phyloP scores from a whole-genome alignment of 129 eudicot species.

The Rutidosis leptorrhynchoides region DNA sequence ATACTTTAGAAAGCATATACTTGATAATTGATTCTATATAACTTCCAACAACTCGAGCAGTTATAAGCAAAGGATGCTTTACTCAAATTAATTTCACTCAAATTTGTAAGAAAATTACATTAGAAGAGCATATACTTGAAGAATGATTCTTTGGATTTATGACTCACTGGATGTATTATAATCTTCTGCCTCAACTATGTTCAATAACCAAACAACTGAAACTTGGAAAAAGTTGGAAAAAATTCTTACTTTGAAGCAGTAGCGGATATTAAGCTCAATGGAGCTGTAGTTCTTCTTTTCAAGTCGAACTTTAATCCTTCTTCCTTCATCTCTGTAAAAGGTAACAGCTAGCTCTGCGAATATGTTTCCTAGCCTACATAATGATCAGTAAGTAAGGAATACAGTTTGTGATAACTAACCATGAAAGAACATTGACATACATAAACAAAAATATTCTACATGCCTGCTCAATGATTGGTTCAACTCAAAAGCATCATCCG shows the following conservation, averaged over 20 bases:
- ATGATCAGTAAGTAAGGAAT: constrained; percentile 19
- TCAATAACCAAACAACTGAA: constrained; percentile 14
- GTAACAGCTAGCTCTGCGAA: constrained; percentile 68
- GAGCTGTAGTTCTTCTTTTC: constrained; percentile 65
- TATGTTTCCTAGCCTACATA: constrained; percentile 62
- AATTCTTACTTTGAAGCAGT: constrained; percentile 77
- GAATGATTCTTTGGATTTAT: constrained; percentile 11
- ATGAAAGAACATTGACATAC: constrained; percentile 1
- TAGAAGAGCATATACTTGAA: too few relatives aligned
- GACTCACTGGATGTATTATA: constrained; percentile 3
- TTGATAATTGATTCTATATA: constrained; percentile 6
- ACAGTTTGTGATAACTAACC: constrained; percentile 7
- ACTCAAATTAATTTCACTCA: not conserved
- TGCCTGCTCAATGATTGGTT: constrained; percentile 81
- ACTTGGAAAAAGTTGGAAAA: constrained; percentile 5
- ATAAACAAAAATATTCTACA: constrained; percentile 12
- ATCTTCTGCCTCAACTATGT: constrained; percentile 4
- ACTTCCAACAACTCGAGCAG: not conserved
- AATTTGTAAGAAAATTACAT: too few relatives aligned
- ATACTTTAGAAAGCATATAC: constrained; percentile 1
- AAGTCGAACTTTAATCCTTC: constrained; percentile 72
- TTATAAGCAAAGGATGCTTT: not conserved
- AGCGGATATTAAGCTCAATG: constrained; percentile 64
- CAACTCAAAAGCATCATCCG: constrained; percentile 50
- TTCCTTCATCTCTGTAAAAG: constrained; percentile 91